Conservation (phyloP, 129 eudicot genomes). For the Ambrosia artemisiifolia region DNA sequence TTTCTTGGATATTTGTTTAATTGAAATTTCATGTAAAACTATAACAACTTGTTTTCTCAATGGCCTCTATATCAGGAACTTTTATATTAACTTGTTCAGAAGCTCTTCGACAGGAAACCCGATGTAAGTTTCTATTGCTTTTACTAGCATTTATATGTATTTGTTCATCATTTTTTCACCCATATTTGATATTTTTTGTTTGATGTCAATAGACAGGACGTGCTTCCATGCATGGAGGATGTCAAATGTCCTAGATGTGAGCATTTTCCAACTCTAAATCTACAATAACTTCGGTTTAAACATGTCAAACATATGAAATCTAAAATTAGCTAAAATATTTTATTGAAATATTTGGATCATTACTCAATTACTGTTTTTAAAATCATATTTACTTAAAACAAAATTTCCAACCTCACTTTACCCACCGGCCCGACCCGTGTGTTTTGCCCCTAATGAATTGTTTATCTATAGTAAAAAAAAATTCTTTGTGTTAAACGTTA, state of each 20-base stretch:
- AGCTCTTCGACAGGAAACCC: constrained; percentile 49
- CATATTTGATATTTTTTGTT: constrained; percentile 14
- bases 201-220: constrained; percentile 44
- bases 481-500: no score
- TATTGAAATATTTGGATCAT: no score
- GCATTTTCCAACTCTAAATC: constrained; percentile 21
- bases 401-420: no score
- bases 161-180: background rate
- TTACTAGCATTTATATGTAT: background rate
- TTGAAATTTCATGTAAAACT: no score
- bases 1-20: background rate
- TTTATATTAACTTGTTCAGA: constrained; percentile 58
- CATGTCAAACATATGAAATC: no score
- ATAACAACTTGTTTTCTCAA: background rate
- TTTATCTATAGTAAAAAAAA: no score
- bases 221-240: constrained; percentile 59
- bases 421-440: no score
- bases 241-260: constrained; percentile 69
- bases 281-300: no score
- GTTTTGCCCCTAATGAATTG: no score
- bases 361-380: no score
- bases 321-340: no score
- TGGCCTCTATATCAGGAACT: constrained; percentile 42
- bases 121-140: constrained; percentile 39
- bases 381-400: no score